phyloP scores from a whole-genome alignment of 192 early-diverging fungal species.

The Geranomyces michiganensis region DNA sequence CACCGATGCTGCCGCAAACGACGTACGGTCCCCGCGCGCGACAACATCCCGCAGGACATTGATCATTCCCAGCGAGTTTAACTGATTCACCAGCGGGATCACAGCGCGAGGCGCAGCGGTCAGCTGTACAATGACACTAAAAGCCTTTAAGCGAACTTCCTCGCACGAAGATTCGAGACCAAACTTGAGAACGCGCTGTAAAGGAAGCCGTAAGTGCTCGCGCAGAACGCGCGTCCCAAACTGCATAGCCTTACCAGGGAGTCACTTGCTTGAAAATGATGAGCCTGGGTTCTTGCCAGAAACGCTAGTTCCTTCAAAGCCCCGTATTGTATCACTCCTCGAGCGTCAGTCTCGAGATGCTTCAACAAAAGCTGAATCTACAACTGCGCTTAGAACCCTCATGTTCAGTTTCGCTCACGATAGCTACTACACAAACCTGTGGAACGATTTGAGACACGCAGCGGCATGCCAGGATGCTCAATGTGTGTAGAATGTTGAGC shows the following conservation, averaged over 20 bases:
- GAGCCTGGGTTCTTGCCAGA: constrained; percentile 2
- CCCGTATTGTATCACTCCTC: constrained; percentile 5
- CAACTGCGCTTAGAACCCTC: not conserved
- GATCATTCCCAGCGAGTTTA: not conserved
- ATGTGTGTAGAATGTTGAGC: constrained; percentile 11
- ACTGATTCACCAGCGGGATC: not conserved
- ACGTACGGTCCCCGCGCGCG: not conserved
- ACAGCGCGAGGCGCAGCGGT: not conserved
- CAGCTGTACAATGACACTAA: not conserved
- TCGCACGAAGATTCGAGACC: not conserved
- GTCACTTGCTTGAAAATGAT: constrained; percentile 1
- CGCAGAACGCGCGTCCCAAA: not conserved
- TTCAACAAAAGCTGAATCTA: constrained; percentile 22
- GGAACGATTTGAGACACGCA: constrained; percentile 7
- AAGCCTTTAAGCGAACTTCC: not conserved
- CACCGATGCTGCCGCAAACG: constrained; percentile 1
- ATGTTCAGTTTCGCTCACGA: not conserved
- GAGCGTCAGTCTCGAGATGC: constrained; percentile 8
- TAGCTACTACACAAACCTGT: constrained; percentile 12
- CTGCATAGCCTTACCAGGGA: not conserved
- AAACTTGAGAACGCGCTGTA: not conserved
- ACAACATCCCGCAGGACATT: not conserved
- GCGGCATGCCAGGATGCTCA: constrained; percentile 27
- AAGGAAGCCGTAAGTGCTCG: not conserved
- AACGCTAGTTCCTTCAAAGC: constrained; percentile 1